Conservation (phyloP, 2,329 filamentous ascomycete genomes). For the Fusarium sp. region DNA sequence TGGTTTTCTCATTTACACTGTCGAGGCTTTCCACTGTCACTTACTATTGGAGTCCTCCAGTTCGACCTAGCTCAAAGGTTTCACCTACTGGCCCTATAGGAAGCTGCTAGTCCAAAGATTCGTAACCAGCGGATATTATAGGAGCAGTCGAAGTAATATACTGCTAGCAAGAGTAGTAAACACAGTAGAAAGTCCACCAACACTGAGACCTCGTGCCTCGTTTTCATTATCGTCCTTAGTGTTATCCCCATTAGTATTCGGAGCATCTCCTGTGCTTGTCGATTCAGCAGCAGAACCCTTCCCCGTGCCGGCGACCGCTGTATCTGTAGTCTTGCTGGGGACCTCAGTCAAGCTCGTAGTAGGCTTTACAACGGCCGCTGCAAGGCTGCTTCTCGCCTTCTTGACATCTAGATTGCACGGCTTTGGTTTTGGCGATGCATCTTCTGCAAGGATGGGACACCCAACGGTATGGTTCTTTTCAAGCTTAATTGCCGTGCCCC, state of each 20-base stretch:
- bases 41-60: too few species aligned
- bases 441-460: conserved; percentile 15
- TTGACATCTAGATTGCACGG: conserved; percentile 28
- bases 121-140: background rate
- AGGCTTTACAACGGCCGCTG: conserved; percentile 22
- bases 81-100: too few species aligned
- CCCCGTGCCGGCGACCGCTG: conserved; percentile 48
- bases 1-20: too few species aligned
- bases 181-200: background rate
- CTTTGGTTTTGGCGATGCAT: conserved; percentile 22
- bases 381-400: conserved; percentile 20
- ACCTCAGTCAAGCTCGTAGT: conserved; percentile 25
- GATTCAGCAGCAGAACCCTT: background rate
- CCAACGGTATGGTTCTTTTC: conserved; percentile 26
- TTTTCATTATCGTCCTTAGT: background rate
- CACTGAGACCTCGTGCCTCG: background rate
- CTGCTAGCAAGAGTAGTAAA: background rate
- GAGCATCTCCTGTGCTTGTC: conserved; percentile 64
- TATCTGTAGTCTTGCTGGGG: conserved; percentile 10
- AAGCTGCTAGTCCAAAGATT: too few species aligned
- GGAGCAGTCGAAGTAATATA: background rate
- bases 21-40: too few species aligned
- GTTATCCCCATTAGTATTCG: conserved; percentile 54
- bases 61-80: too few species aligned
- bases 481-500: conserved; percentile 21